Percentiles rank a stretch among this genome's conserved stretches.
Conservation (phyloP, 2,329 filamentous ascomycete genomes). For the Fusarium solani-melongenae region DNA sequence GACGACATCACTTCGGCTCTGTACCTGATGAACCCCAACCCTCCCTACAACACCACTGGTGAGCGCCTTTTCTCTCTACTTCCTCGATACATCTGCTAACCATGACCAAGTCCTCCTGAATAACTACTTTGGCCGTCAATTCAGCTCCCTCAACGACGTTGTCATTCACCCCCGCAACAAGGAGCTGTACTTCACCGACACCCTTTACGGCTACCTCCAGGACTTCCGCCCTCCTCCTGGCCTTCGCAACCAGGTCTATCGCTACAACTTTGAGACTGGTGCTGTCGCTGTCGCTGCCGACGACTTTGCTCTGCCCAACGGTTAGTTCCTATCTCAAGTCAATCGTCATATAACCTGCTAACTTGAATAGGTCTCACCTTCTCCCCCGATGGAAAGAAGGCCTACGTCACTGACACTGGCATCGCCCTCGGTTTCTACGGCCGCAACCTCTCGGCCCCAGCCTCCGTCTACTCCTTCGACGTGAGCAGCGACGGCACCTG, state of each 20-base stretch:
- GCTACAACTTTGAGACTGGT: conserved; percentile 61
- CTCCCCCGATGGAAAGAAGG: conserved; percentile 61
- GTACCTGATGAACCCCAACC: conserved; percentile 43
- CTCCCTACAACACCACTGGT: conserved; percentile 64
- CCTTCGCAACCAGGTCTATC: conserved; percentile 69
- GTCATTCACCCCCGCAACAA: conserved; percentile 63
- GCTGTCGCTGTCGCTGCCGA: conserved; percentile 67
- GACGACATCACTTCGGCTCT: conserved; percentile 42
- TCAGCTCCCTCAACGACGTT: conserved; percentile 71
- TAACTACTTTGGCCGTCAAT: conserved; percentile 69
- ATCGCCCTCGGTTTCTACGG: conserved; percentile 54
- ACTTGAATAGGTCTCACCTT: conserved; percentile 60
- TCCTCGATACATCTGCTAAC: not conserved
- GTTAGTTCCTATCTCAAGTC: conserved; percentile 30
- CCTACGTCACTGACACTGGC: conserved; percentile 70
- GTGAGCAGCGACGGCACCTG: conserved; percentile 59
- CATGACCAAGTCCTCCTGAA: conserved; percentile 59
- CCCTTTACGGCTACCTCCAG: conserved; percentile 68
- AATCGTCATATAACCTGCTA: not conserved
- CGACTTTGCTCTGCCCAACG: conserved; percentile 66
- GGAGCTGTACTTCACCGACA: conserved; percentile 73
- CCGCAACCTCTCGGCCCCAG: conserved; percentile 52
- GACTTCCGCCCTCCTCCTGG: conserved; percentile 65
- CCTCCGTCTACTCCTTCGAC: conserved; percentile 61
- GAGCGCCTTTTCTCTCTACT: not conserved